Base-by-base conservation (phyloP, 192 early-diverging fungal genomes). In the Linderina pennispora region DNA sequence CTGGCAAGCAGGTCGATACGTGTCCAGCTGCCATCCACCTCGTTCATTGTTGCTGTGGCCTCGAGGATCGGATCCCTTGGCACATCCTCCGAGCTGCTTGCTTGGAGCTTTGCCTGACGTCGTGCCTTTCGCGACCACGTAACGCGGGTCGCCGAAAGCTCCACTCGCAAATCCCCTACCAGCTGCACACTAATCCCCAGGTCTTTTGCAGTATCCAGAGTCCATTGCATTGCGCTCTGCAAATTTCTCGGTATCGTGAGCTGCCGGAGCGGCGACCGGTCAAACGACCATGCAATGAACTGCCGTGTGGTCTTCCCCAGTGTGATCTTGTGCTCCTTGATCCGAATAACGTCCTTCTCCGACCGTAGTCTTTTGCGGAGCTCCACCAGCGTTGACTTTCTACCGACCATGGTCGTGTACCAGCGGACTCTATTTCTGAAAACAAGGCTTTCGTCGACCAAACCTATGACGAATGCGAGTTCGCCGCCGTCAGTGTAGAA, bases 401-500 rank as follows among this genome's bases (percentile, higher is more conserved):
- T 65, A 14, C 90, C 90, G 3, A 89, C 70, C 76, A 90, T 81
- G 7, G 84, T 85, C 5, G 87, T 85, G 55, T 77, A 94, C 92
- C 92, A 94, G 41, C 41, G 49, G 26, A 84, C 77, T n/a, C 52
- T 45, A 22, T 53, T 44, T 9, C 54, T 47, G 22, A 54, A 39
- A 1, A 43, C 6, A 0, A 50, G 16, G 47, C 90, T 94, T 51
- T 92, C 88, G 8, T 77, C 53, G 14, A 91, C 51, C 58, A 96
- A 78, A 9, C 59, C 43, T 14, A 38, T 44, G 3, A 92, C 61
- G 55, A 94, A 96, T 38, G 28, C 71, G 28, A 77, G 56, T 47
- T 96, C 92, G 3, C 92, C 92, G 25, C 90, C 92, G 2, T 46
- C 54, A 2, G 88, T 88, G 8, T 89, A 78, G 78, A 90, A 84